A percentile compares a stretch with the other conserved stretches of the same genome.
These are phyloP conservation scores for Sarocladiaceae sp. DNA, from an alignment of 2,329 filamentous ascomycete species.

Conservation along the genomic window DNA sequence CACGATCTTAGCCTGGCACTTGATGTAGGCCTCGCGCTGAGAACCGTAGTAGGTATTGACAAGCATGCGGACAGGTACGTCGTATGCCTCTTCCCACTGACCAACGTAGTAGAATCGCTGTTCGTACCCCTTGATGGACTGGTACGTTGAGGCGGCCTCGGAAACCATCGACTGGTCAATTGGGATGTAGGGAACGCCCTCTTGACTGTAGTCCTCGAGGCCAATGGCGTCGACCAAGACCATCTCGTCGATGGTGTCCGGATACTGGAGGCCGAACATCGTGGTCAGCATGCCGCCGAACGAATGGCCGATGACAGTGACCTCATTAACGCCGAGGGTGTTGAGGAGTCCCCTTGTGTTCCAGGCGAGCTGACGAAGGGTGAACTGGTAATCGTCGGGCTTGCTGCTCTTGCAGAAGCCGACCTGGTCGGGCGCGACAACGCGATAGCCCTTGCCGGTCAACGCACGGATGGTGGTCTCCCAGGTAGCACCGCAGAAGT, in stretches of 20 bases:
- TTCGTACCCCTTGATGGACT: conserved; percentile 39
- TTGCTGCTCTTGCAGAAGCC: conserved; percentile 54
- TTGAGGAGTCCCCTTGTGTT: conserved; percentile 44
- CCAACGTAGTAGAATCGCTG: conserved; percentile 41
- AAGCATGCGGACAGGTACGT: conserved; percentile 50
- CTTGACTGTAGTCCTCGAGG: conserved; percentile 46
- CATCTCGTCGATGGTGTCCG: conserved; percentile 32
- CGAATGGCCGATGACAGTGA: conserved; percentile 47
- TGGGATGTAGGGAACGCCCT: conserved; percentile 40
- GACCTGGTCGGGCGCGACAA: conserved; percentile 47
- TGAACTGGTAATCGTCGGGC: conserved; percentile 44
- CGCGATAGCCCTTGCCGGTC: conserved; percentile 38
- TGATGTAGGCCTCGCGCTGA: conserved; percentile 34
- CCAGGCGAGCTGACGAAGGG: conserved; percentile 41
- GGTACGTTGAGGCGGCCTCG: conserved; percentile 35
- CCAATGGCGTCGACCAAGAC: conserved; percentile 47
- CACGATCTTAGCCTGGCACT: conserved; percentile 43
- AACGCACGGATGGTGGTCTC: conserved; percentile 38
- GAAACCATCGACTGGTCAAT: conserved; percentile 31
- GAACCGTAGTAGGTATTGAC: conserved; percentile 42
- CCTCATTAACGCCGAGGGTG: conserved; percentile 32
- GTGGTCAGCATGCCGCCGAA: conserved; percentile 48
- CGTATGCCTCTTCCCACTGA: conserved; percentile 42
- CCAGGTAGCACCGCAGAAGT: conserved; percentile 51
- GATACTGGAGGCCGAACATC: conserved; percentile 46